Conservation (phyloP, 1,139 yeast species). For the Taphrina populina region DNA sequence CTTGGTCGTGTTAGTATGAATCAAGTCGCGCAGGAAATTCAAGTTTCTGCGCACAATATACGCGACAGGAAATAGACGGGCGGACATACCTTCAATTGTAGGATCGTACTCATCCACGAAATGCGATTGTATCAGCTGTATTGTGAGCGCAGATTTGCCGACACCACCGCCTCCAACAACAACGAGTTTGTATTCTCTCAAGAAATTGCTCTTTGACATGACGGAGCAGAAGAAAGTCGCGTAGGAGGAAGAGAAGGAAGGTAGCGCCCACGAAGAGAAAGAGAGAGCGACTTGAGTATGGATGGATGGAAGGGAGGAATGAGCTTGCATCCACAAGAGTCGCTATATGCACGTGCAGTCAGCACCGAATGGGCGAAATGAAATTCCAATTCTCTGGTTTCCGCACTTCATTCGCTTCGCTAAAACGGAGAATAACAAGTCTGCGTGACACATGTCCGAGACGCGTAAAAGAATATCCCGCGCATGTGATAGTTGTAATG, state of each 20-base stretch:
- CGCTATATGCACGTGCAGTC: too few species aligned
- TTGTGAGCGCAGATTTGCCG: conserved; percentile 90
- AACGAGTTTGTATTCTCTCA: conserved; percentile 66
- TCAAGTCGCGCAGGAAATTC: conserved; percentile 84
- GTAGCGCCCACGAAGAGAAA: neutral
- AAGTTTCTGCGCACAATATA: conserved; percentile 40
- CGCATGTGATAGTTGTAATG: conserved; percentile 50
- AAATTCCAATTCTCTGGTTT: too few species aligned
- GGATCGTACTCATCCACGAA: conserved; percentile 55
- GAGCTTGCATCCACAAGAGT: too few species aligned
- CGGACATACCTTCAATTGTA: conserved; percentile 41
- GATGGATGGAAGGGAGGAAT: too few species aligned
- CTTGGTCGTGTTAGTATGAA: conserved; percentile 66
- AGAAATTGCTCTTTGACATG: conserved; percentile 32
- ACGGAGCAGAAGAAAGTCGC: neutral
- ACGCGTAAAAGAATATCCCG: conserved; percentile 43
- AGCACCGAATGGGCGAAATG: too few species aligned
- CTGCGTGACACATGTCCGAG: conserved; percentile 16
- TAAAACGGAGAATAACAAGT: too few species aligned
- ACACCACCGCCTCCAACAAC: conserved; percentile 98
- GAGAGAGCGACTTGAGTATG: neutral
- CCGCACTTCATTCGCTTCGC: too few species aligned
- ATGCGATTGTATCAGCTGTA: conserved; percentile 80
- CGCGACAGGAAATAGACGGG: neutral
- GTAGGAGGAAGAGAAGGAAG: neutral